Base-by-base conservation (phyloP, 2,329 filamentous ascomycete genomes). In the Fusarium sp. region DNA sequence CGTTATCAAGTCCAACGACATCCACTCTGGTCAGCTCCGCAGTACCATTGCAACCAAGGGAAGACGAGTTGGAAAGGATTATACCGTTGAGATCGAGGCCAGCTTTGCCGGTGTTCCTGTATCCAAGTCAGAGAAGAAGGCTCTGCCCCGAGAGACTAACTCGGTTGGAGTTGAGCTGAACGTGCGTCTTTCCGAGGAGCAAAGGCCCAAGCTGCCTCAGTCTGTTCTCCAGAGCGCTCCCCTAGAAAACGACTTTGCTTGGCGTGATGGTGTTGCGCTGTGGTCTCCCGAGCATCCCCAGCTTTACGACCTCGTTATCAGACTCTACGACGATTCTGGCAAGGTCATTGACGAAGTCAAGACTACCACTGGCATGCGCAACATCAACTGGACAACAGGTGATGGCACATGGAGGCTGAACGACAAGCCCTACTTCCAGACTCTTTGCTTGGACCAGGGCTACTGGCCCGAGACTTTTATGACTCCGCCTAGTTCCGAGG, bases 391-490 rank as follows among this genome's bases (percentile, higher is more conserved):
- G 89, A 83, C 80, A 19, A 81, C 77, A 10, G 86, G 85, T 4
- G 86, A 90, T 65, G 83, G 86, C 1, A 85, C 87, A 0, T 88
- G 91, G 80, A 81, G 85, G 8, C 82, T 90, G 22, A 90, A 90
- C 73, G 83, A 82, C 59, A 81, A 80, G 56, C 87, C 88, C 3
- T 84, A 87, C 67, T 90, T 90, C 80, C 88, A 90, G 73, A 83
- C 85, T 14, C 79, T 90, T 2, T 83, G 84, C 49, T 82, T 90
- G 13, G 88, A 90, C 75, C 88, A 90, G 76, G 88, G 88, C 42
- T 90, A 90, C 79, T 90, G 88, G 88, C 87, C 86, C 1, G 80
- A 84, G 5, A 88, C 87, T 0, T 84, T 88, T 65, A 83, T 89
- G 80, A 90, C 88, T 6, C 87, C 88, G 1, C 87, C 87, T 0